Evolutionary conservation across 2,329 filamentous ascomycete genomes (phyloP).

Genomic region (Leptographium radiaticola): DNA sequence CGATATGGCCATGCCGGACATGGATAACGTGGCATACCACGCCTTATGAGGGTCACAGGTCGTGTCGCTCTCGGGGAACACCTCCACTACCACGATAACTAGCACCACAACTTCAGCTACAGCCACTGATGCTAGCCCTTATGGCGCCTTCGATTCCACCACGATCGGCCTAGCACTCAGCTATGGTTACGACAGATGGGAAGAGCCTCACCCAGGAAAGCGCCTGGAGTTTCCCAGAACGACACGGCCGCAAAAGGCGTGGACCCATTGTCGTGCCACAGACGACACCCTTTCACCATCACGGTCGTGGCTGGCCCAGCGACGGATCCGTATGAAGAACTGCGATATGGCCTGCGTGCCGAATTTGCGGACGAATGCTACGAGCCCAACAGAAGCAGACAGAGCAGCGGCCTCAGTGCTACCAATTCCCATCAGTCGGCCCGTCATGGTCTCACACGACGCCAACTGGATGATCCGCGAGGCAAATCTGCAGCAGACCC

Average conservation of each 20-base stretch:
- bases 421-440: neutral
- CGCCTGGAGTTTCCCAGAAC: slow-evolving; percentile 17
- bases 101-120: slow-evolving; percentile 9
- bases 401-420: neutral
- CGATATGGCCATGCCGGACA: slow-evolving; percentile 23
- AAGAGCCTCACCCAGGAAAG: slow-evolving; percentile 33
- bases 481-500: neutral
- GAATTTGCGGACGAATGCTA: neutral
- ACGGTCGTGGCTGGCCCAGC: neutral
- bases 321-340: neutral
- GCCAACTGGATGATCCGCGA: neutral
- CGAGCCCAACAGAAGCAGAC: neutral
- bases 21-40: slow-evolving; percentile 15
- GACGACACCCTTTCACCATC: neutral
- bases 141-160: neutral
- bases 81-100: slow-evolving; percentile 7
- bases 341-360: neutral
- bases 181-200: slow-evolving; percentile 18
- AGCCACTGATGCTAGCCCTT: neutral
- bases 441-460: neutral
- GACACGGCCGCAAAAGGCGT: slow-evolving; percentile 37
- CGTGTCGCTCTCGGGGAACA: slow-evolving; percentile 31
- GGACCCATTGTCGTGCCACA: slow-evolving; percentile 9
- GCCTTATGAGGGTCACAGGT: slow-evolving; percentile 46
- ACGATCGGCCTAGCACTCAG: neutral